These are phyloP conservation scores for Ascochyta fabae DNA, from an alignment of 2,329 filamentous ascomycete species.

Conservation along the genomic window DNA sequence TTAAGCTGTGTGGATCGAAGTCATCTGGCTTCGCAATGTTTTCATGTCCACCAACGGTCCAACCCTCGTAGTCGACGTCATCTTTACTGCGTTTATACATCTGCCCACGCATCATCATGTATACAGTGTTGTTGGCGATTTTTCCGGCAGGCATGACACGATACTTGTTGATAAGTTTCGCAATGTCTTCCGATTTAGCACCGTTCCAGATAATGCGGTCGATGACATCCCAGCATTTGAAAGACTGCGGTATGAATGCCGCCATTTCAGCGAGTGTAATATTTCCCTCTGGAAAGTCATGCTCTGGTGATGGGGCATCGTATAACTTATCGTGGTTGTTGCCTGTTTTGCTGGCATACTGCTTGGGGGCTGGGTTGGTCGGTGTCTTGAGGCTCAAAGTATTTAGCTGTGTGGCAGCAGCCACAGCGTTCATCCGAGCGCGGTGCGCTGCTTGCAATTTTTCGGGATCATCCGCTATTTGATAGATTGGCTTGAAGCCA, in stretches of 20 bases:
- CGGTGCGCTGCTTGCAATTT: not conserved
- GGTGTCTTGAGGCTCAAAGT: not conserved
- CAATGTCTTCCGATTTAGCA: slow-evolving; percentile 6
- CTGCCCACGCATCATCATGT: slow-evolving; percentile 26
- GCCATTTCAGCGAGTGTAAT: slow-evolving; percentile 34
- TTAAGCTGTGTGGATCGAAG: slow-evolving; percentile 23
- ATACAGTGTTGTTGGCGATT: slow-evolving; percentile 22
- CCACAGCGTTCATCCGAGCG: not conserved
- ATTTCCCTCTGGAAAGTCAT: slow-evolving; percentile 31
- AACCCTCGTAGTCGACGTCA: slow-evolving; percentile 19
- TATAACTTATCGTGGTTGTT: slow-evolving; percentile 21
- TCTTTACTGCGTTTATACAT: slow-evolving; percentile 20
- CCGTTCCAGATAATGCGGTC: slow-evolving; percentile 36
- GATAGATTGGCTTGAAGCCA: slow-evolving; percentile 11
- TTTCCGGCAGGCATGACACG: slow-evolving; percentile 20
- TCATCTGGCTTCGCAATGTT: slow-evolving; percentile 7
- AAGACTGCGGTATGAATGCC: slow-evolving; percentile 31
- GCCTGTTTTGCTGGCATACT: not conserved
- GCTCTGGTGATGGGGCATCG: slow-evolving; percentile 23
- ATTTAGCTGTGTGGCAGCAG: not conserved
- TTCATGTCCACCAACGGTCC: slow-evolving; percentile 23
- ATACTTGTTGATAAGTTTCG: slow-evolving; percentile 27
- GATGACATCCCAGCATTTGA: slow-evolving; percentile 32
- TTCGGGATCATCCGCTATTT: not conserved
- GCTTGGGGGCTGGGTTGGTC: not conserved